Evolutionary conservation across 2,329 filamentous ascomycete genomes (phyloP).

Genomic region (Cladosporium sp.): DNA sequence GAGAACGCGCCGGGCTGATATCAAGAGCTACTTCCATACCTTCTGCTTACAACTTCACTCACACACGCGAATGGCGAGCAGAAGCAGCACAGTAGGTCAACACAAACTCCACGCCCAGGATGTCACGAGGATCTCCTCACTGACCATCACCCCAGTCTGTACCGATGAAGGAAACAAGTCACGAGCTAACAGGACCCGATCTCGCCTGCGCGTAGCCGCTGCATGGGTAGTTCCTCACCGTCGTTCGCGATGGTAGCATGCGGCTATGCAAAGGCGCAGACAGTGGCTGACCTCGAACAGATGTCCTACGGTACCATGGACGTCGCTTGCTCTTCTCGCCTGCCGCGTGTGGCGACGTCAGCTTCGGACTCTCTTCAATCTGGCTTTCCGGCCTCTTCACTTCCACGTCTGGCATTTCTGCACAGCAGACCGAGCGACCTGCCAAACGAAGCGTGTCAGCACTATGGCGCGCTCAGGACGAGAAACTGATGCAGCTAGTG

Average conservation of each 20-base stretch:
- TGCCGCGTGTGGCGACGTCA: too few species aligned
- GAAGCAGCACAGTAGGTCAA: conserved; percentile 4
- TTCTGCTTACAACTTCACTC: too few species aligned
- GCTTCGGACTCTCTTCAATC: too few species aligned
- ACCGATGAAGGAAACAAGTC: conserved; percentile 7
- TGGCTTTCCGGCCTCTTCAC: too few species aligned
- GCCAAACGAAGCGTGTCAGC: conserved; percentile 7
- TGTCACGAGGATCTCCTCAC: too few species aligned
- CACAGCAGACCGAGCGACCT: neutral
- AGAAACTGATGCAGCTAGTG: conserved; percentile 1
- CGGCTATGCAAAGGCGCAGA: conserved; percentile 1
- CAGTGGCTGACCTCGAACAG: conserved; percentile 11
- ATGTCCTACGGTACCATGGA: conserved; percentile 4
- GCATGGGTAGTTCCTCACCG: neutral
- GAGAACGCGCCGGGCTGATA: too few species aligned
- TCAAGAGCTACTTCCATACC: too few species aligned
- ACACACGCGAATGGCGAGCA: neutral
- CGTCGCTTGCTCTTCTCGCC: conserved; percentile 3
- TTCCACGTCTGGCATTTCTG: neutral
- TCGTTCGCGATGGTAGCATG: neutral
- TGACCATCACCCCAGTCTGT: neutral
- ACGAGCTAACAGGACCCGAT: conserved; percentile 10
- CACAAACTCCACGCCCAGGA: neutral
- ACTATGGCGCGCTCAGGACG: conserved; percentile 11
- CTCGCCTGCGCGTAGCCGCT: conserved; percentile 10